Percentiles rank a stretch among this genome's conserved stretches.
Evolutionary conservation across 495 filamentous ascomycete genomes (phyloP).

Genomic region (Neurospora discreta): DNA sequence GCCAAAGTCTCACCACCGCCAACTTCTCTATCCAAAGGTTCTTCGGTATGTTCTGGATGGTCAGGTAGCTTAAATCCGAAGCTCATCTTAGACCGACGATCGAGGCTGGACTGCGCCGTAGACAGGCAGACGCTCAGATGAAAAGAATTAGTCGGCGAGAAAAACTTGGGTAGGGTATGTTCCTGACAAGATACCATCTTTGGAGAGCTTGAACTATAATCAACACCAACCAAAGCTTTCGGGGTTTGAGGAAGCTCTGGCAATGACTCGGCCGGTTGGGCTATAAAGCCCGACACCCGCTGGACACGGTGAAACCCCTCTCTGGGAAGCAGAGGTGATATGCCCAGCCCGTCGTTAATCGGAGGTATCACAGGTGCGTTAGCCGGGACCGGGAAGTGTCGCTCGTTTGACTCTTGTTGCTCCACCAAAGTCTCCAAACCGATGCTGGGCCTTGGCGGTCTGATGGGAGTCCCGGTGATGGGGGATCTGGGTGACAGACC

Average conservation of each 20-base stretch:
- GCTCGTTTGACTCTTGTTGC: conserved; percentile 7
- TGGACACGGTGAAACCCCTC: background rate
- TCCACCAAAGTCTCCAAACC: conserved; percentile 15
- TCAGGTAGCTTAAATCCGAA: background rate
- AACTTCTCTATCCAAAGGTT: background rate
- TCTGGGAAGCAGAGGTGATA: background rate
- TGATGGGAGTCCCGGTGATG: background rate
- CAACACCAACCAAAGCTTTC: background rate
- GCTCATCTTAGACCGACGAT: background rate
- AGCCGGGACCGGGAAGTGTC: background rate
- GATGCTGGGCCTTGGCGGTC: conserved; percentile 3
- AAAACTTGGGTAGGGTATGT: background rate
- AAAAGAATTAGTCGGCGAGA: background rate
- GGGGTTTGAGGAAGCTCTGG: background rate
- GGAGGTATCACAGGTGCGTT: conserved; percentile 2
- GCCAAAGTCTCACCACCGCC: background rate
- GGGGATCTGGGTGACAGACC: background rate
- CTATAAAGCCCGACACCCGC: background rate
- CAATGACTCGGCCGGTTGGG: background rate
- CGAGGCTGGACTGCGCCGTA: background rate
- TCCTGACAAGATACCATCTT: background rate
- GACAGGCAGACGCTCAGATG: background rate
- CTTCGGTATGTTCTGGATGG: background rate
- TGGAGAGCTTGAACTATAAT: background rate
- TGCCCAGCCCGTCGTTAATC: background rate